Conservation (phyloP, 441 rosid genomes). For the Hura crepitans region DNA sequence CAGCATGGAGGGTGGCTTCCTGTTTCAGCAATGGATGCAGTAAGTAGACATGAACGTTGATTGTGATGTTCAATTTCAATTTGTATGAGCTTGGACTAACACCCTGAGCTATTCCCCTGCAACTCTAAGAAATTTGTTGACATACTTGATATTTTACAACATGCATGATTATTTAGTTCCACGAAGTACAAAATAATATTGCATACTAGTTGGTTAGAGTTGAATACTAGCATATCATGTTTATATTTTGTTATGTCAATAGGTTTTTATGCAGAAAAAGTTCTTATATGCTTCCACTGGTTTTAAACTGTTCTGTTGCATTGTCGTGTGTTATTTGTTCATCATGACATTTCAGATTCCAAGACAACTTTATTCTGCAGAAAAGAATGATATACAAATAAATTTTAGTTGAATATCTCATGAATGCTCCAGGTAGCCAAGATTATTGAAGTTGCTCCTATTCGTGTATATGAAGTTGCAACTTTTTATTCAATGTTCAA, state of each 20-base stretch:
- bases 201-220: constrained; percentile 1
- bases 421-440: constrained; percentile 69
- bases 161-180: not conserved
- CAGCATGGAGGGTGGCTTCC: constrained; percentile 99
- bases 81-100: not conserved
- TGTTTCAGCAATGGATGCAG: constrained; percentile 97
- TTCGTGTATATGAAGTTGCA: constrained; percentile 94
- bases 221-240: no score
- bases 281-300: not conserved
- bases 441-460: constrained; percentile 85
- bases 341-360: not conserved
- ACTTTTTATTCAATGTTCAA: constrained; percentile 99
- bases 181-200: not conserved
- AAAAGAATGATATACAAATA: not conserved
- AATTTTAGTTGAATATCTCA: constrained; percentile 8
- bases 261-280: not conserved
- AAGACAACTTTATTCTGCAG: not conserved
- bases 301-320: not conserved
- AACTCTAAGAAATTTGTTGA: not conserved
- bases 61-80: not conserved
- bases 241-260: not conserved
- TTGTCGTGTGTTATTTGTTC: not conserved
- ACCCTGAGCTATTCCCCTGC: not conserved
- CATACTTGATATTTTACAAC: constrained; percentile 2
- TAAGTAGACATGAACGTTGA: constrained; percentile 30